Conservation (phyloP, 352 stramenopile species). For the Phytophthora kernoviae region DNA sequence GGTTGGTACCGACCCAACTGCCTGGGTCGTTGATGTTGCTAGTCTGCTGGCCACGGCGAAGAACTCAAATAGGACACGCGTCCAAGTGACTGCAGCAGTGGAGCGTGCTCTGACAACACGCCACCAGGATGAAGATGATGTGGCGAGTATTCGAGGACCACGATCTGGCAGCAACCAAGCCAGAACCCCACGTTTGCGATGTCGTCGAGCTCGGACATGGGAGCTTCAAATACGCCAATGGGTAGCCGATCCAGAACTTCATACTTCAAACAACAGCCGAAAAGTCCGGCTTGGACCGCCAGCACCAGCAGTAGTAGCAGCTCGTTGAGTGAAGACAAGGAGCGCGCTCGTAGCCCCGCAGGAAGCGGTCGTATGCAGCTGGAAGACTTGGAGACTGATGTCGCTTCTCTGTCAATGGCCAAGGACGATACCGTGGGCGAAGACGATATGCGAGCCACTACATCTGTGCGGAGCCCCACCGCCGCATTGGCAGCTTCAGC, state of each 20-base stretch:
- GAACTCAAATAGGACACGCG: constrained; percentile 23
- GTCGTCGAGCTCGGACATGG: constrained; percentile 5
- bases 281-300: constrained; percentile 35
- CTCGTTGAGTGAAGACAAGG: constrained; percentile 40
- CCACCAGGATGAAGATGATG: constrained; percentile 40
- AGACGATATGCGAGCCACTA: constrained; percentile 25
- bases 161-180: constrained; percentile 14
- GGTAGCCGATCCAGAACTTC: constrained; percentile 17
- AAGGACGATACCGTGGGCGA: constrained; percentile 24
- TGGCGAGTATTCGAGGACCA: constrained; percentile 8
- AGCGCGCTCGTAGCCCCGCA: constrained; percentile 17
- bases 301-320: constrained; percentile 46
- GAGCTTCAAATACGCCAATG: constrained; percentile 18
- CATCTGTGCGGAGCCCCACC: constrained; percentile 38
- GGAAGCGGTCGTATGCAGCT: constrained; percentile 33
- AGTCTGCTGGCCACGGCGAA: constrained; percentile 28
- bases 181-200: constrained; percentile 20
- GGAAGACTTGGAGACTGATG: constrained; percentile 37
- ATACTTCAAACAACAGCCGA: constrained; percentile 23
- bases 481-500: constrained; percentile 61
- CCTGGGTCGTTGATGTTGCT: constrained; percentile 53
- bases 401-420: constrained; percentile 21
- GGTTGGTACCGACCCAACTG: constrained; percentile 28
- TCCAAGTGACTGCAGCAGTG: constrained; percentile 27
- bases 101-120: constrained; percentile 57